Conservation (phyloP, 345 rosid species). For the Isatis tinctoria region DNA sequence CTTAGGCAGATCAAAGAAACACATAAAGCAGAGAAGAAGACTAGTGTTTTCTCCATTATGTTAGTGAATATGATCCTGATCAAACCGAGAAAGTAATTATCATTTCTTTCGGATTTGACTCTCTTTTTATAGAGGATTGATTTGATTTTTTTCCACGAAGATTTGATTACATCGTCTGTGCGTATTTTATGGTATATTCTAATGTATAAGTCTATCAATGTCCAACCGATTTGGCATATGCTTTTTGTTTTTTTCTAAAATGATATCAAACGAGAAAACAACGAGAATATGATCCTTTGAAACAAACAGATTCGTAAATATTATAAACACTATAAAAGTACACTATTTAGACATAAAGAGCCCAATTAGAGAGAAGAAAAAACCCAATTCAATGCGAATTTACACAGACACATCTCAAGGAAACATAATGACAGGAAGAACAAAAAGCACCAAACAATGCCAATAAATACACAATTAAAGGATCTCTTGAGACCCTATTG, state of each 20-base stretch:
- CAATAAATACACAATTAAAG: constrained; percentile 14
- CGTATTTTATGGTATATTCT: constrained; percentile 7
- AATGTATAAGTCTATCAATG: background rate
- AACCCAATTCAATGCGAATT: background rate
- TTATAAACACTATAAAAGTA: background rate
- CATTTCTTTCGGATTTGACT: background rate
- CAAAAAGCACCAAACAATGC: background rate
- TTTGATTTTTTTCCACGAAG: background rate
- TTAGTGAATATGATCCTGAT: background rate
- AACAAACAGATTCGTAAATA: background rate
- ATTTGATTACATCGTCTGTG: background rate
- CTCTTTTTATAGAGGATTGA: constrained; percentile 1
- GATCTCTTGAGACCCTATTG: constrained; percentile 5
- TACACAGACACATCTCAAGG: constrained; percentile 7
- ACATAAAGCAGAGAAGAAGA: background rate
- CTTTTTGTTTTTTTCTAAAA: background rate
- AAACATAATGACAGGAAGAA: background rate
- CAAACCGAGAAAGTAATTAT: background rate
- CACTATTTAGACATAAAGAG: background rate
- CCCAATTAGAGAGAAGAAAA: background rate
- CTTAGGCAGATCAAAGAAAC: constrained; percentile 18
- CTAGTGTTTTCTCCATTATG: constrained; percentile 3
- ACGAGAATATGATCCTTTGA: background rate
- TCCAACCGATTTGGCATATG: constrained; percentile 24
- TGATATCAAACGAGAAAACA: background rate